A percentile compares a stretch with the other conserved stretches of the same genome.
phyloP scores from a whole-genome alignment of 495 filamentous ascomycete genomes.

The Neurospora africana region DNA sequence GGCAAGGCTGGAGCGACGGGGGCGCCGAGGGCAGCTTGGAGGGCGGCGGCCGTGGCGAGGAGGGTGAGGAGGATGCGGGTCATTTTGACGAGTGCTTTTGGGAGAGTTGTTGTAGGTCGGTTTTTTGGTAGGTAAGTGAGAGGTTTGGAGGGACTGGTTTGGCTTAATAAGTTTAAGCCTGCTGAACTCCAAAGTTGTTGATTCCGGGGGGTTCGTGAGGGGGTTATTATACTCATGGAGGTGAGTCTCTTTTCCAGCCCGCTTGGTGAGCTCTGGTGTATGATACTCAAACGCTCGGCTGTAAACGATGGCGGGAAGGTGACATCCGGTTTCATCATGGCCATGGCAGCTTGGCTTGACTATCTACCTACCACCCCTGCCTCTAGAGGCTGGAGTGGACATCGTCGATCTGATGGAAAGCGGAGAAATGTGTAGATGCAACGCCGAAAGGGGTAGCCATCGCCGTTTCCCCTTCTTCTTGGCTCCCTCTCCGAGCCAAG shows the following conservation, averaged over 20 bases:
- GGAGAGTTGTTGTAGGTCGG: not conserved
- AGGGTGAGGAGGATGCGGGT: slow-evolving; percentile 10
- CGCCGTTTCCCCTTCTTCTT: not conserved
- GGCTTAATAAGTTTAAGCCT: not conserved
- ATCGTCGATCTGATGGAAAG: not conserved
- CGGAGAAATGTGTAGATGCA: not conserved
- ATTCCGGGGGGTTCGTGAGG: not conserved
- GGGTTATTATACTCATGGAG: not conserved
- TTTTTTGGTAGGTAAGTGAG: not conserved
- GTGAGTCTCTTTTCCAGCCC: not conserved
- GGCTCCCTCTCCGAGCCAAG: not conserved
- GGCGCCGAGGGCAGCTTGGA: slow-evolving; percentile 6
- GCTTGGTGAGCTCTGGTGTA: not conserved
- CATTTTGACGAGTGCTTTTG: slow-evolving; percentile 5
- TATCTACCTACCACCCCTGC: not conserved
- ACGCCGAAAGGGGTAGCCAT: not conserved
- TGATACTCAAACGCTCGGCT: not conserved
- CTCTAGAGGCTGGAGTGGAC: not conserved
- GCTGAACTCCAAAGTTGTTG: not conserved
- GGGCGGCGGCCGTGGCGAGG: slow-evolving; percentile 10
- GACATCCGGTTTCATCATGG: not conserved
- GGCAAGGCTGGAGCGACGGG: not conserved
- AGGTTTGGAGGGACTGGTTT: not conserved
- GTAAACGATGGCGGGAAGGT: not conserved
- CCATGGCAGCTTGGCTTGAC: not conserved